These are phyloP conservation scores for Diplocarpon rosae DNA, from an alignment of 2,329 filamentous ascomycete species.

Conservation along the genomic window DNA sequence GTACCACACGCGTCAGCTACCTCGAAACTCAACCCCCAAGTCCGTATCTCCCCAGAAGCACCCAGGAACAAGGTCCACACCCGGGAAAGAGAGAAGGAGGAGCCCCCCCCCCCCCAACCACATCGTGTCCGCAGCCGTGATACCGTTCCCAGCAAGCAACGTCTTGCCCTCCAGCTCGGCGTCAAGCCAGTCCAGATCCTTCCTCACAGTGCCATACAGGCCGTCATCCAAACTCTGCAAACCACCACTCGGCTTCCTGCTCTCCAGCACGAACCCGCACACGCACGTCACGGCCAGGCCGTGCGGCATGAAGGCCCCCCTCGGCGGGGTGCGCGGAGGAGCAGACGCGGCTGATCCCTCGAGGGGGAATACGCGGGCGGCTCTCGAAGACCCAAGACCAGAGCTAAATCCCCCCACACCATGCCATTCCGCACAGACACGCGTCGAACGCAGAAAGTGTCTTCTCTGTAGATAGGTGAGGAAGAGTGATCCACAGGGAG, in stretches of 20 bases:
- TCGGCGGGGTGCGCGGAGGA: constrained; percentile 33
- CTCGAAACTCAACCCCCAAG: too few relatives aligned
- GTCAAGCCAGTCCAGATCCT: constrained; percentile 36
- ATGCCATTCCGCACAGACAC: background rate
- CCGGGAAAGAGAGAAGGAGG: background rate
- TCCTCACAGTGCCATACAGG: constrained; percentile 32
- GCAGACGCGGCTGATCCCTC: constrained; percentile 22
- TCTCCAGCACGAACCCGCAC: constrained; percentile 31
- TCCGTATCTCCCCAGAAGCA: too few relatives aligned
- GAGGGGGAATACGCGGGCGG: background rate
- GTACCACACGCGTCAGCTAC: too few relatives aligned
- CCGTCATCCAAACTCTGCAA: constrained; percentile 28
- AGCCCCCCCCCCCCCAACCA: background rate
- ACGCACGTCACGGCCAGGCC: constrained; percentile 34
- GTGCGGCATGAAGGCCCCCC: constrained; percentile 35
- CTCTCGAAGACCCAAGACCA: constrained; percentile 21
- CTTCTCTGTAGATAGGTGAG: constrained; percentile 30
- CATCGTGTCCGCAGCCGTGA: constrained; percentile 1
- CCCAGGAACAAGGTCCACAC: background rate
- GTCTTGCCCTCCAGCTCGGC: constrained; percentile 26
- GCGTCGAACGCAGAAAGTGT: constrained; percentile 31
- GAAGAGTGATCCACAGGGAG: background rate
- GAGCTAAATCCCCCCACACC: background rate
- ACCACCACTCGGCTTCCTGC: constrained; percentile 17
- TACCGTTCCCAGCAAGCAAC: background rate